A percentile compares a stretch with the other conserved stretches of the same genome.
Evolutionary conservation across 1,139 yeast species (phyloP).

Genomic region (Blastobotrys raffinosifermentans): DNA sequence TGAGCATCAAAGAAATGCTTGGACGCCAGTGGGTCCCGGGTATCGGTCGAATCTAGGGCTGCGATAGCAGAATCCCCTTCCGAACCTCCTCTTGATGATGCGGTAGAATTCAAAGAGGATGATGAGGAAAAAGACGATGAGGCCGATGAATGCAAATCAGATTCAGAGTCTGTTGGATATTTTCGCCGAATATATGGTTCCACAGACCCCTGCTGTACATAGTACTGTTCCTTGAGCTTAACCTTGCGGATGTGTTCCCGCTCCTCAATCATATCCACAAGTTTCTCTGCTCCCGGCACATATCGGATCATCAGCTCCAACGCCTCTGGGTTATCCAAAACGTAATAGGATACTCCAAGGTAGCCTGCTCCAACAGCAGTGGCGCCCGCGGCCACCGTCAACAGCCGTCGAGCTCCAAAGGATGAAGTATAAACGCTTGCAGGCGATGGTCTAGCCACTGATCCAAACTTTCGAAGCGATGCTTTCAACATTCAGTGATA

Average conservation of each 20-base stretch:
- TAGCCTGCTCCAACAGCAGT: constrained; percentile 4
- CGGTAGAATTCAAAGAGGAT: background rate
- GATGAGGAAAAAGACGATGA: background rate
- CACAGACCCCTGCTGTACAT: constrained; percentile 13
- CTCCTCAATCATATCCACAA: constrained; percentile 27
- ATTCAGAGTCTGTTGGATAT: background rate
- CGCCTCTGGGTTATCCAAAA: constrained; percentile 11
- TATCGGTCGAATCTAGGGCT: constrained; percentile 3
- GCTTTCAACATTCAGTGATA: no score
- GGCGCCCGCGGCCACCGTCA: no score
- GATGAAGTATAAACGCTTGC: no score
- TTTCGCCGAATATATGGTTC: constrained; percentile 18
- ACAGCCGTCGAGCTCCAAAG: no score
- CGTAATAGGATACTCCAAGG: constrained; percentile 2
- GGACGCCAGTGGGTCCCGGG: constrained; percentile 26
- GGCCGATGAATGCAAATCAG: no score
- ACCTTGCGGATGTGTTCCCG: constrained; percentile 18
- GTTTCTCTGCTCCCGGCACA: constrained; percentile 21
- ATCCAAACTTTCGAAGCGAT: no score
- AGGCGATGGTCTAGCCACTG: no score
- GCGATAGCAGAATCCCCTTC: background rate
- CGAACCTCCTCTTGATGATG: constrained; percentile 4
- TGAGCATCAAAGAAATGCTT: constrained; percentile 27
- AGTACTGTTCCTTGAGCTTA: constrained; percentile 16
- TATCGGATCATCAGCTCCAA: constrained; percentile 19